Base-by-base conservation (phyloP, 495 filamentous ascomycete genomes). In the Penicillium antarcticum region DNA sequence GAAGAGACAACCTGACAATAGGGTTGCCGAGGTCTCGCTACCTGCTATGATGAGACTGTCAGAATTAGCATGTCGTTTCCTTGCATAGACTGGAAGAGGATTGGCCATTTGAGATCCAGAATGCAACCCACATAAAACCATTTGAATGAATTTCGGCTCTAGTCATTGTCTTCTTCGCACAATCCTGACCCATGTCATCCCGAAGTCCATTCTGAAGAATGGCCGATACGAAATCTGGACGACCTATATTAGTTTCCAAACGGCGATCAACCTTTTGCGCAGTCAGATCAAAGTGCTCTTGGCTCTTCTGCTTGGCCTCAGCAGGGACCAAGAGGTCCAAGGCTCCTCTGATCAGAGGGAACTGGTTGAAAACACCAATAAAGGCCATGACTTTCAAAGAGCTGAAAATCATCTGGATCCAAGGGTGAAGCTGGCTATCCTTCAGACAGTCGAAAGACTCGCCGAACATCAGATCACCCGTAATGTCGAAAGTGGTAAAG, bases 1-100 rank as follows among this genome's bases (percentile, higher is more conserved):
- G 42, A 71, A 84, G 17, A 80, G 67, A 11, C 67, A 69, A 3
- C 78, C 82, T 0, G 63, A 61, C 0, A 85, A 51, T 1, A 70
- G 49, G 0, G 80, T 83, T 0, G 81, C 82, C 6, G 78, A 77
- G 0, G 82, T 85, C 55, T 86, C 83, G 55, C 76, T 81, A 7
- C 81, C 82, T 12, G 70, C 70, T 10, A 69, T 40, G 21, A 74
- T 65, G 12, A 73, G 39, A 38, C 53, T 66, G 35, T 38, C 35
- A 51, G 21, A 37, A 13, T 52, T 24, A 45, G 10, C n/a, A 36
- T 5, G 12, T 1, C 14, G 18, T 51, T 5, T 16, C 9, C 7
- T 10, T 29, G 26, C 26, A 29, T 29, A 29, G 8, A 29, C 26
- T 1, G 8, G 7, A 1, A 29, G 8, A 29, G 9, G 26, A 10